These are phyloP conservation scores for Arthrobotrys megalospora DNA, from an alignment of 2,329 filamentous ascomycete species.

Conservation along the genomic window DNA sequence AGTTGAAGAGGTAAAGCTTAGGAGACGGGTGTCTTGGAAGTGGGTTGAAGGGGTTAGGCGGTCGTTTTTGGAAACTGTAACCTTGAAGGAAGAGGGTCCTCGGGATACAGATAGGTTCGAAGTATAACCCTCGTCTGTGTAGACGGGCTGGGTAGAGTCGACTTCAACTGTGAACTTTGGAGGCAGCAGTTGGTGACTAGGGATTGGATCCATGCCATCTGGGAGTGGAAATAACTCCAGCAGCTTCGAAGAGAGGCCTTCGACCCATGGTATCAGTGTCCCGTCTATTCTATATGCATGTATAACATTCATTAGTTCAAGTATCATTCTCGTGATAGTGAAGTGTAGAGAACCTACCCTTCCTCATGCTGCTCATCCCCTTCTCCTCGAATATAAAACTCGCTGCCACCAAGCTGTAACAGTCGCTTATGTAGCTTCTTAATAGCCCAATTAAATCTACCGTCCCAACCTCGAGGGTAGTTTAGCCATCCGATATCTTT, in stretches of 20 bases:
- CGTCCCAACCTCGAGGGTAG: constrained; percentile 68
- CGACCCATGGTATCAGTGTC: constrained; percentile 83
- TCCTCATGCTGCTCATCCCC: constrained; percentile 94
- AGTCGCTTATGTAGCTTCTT: constrained; percentile 89
- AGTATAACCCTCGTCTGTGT: constrained; percentile 12
- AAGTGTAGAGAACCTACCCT: constrained; percentile 73
- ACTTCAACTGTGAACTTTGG: constrained; percentile 78
- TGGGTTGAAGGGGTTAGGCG: constrained; percentile 82
- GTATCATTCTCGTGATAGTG: not conserved
- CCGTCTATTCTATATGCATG: constrained; percentile 78
- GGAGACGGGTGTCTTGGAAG: constrained; percentile 92
- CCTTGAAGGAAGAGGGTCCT: constrained; percentile 66
- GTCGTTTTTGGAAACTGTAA: constrained; percentile 76
- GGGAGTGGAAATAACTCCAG: constrained; percentile 79
- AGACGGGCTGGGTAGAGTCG: constrained; percentile 59
- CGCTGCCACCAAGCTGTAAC: constrained; percentile 83
- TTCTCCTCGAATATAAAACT: constrained; percentile 84
- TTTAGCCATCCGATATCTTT: constrained; percentile 33
- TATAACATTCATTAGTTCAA: not conserved
- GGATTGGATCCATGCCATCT: constrained; percentile 77
- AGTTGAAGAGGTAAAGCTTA: constrained; percentile 74
- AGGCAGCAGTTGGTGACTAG: constrained; percentile 80
- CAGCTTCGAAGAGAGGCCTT: constrained; percentile 77
- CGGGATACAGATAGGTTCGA: constrained; percentile 50
- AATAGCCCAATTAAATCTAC: constrained; percentile 86